Evolutionary conservation across 2,329 filamentous ascomycete genomes (phyloP).

Genomic region (Calonectria fujianensis): DNA sequence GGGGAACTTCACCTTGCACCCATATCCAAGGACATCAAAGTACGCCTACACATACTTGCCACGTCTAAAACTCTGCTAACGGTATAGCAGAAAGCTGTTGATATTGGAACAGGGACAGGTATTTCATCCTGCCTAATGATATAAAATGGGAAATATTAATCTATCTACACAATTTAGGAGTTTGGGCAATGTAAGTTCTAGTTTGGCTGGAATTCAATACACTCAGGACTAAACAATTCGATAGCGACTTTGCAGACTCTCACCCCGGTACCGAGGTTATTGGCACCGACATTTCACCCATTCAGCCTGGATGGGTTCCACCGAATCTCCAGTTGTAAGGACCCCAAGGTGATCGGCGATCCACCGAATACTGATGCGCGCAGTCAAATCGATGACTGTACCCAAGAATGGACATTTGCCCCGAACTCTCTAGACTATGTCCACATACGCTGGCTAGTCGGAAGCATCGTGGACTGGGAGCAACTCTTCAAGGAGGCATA

Average conservation of each 20-base stretch:
- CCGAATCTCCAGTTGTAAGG: conserved; percentile 43
- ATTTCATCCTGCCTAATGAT: not conserved
- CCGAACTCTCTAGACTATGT: conserved; percentile 43
- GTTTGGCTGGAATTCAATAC: not conserved
- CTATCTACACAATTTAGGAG: not conserved
- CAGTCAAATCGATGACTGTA: conserved; percentile 48
- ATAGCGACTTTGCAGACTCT: conserved; percentile 44
- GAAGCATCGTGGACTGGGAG: conserved; percentile 41
- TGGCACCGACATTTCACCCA: conserved; percentile 46
- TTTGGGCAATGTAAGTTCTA: conserved; percentile 44
- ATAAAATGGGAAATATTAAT: rapidly evolving
- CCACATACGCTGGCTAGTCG: conserved; percentile 46
- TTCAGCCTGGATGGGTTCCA: conserved; percentile 45
- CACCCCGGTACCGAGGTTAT: conserved; percentile 38
- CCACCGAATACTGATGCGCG: not conserved
- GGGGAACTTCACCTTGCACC: conserved; percentile 39
- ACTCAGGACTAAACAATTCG: not conserved
- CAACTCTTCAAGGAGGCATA: conserved; percentile 43
- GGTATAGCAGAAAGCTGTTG: conserved; percentile 24
- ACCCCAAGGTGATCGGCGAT: rapidly evolving
- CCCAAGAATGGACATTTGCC: conserved; percentile 46
- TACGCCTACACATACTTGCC: rapidly evolving
- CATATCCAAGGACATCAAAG: conserved; percentile 37
- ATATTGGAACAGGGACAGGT: conserved; percentile 48
- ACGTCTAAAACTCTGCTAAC: not conserved